phyloP scores from a whole-genome alignment of 2,329 filamentous ascomycete genomes.

The Sarocladium kiliense region DNA sequence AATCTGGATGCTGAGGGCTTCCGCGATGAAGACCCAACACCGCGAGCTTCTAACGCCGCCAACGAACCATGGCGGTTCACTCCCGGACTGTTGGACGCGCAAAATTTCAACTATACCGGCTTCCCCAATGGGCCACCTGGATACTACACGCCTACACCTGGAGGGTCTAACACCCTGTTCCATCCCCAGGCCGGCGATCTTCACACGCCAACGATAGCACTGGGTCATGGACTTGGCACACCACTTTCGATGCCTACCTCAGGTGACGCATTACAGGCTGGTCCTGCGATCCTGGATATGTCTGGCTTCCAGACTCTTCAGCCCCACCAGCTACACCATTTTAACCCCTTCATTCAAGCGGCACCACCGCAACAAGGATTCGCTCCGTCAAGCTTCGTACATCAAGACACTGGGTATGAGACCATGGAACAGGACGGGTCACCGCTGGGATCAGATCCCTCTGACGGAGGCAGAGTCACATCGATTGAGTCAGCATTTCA shows the following conservation, averaged over 20 bases:
- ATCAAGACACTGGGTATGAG: constrained; percentile 76
- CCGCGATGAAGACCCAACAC: constrained; percentile 74
- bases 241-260: constrained; percentile 75
- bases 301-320: constrained; percentile 59
- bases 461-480: constrained; percentile 45
- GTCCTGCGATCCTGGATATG: constrained; percentile 57
- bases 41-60: constrained; percentile 67
- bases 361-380: constrained; percentile 52
- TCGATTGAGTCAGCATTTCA: constrained; percentile 58
- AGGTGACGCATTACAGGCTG: constrained; percentile 57
- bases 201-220: constrained; percentile 71
- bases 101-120: constrained; percentile 71
- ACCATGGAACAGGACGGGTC: constrained; percentile 71
- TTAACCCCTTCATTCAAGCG: constrained; percentile 64
- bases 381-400: constrained; percentile 74
- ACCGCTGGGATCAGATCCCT: constrained; percentile 51
- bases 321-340: constrained; percentile 58
- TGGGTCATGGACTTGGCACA: constrained; percentile 68
- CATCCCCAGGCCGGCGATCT: constrained; percentile 81
- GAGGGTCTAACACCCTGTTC: constrained; percentile 73
- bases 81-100: constrained; percentile 81
- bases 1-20: constrained; percentile 30
- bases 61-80: constrained; percentile 85
- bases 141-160: constrained; percentile 85
- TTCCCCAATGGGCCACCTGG: constrained; percentile 76